These are phyloP conservation scores for Brassica incana DNA, from an alignment of 345 rosid species.

Conservation along the genomic window DNA sequence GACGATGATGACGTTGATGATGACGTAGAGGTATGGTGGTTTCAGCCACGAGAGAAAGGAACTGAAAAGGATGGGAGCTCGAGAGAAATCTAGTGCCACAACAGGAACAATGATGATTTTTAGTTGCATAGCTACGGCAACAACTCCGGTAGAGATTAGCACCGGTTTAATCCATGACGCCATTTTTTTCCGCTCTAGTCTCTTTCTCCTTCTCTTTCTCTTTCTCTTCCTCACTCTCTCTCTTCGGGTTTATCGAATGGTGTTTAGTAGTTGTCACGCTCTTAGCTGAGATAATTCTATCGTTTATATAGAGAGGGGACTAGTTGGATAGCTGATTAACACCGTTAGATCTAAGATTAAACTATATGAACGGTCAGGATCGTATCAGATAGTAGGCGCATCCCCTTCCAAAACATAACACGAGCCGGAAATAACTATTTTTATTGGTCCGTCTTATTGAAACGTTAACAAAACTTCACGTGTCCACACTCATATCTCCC, in stretches of 20 bases:
- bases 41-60: slow-evolving; percentile 52
- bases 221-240: not conserved
- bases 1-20: slow-evolving; percentile 65
- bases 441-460: not conserved
- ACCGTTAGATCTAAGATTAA: slow-evolving; percentile 11
- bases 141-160: slow-evolving; percentile 48
- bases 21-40: slow-evolving; percentile 60
- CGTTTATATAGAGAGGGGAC: slow-evolving; percentile 37
- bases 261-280: slow-evolving; percentile 19
- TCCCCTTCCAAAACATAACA: slow-evolving; percentile 8
- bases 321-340: not conserved
- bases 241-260: not conserved
- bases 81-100: slow-evolving; percentile 42
- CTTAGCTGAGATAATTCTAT: not conserved
- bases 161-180: not conserved
- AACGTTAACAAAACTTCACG: slow-evolving; percentile 16
- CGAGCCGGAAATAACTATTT: not conserved
- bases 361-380: slow-evolving; percentile 27
- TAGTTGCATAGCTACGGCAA: slow-evolving; percentile 44
- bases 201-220: not conserved
- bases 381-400: not conserved
- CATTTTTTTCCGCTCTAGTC: slow-evolving; percentile 23
- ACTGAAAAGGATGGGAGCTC: slow-evolving; percentile 46
- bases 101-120: slow-evolving; percentile 47
- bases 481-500: slow-evolving; percentile 5